Evolutionary conservation across 805 yeast genomes (phyloP).

Genomic region (Saccharomyces eubayanus): DNA sequence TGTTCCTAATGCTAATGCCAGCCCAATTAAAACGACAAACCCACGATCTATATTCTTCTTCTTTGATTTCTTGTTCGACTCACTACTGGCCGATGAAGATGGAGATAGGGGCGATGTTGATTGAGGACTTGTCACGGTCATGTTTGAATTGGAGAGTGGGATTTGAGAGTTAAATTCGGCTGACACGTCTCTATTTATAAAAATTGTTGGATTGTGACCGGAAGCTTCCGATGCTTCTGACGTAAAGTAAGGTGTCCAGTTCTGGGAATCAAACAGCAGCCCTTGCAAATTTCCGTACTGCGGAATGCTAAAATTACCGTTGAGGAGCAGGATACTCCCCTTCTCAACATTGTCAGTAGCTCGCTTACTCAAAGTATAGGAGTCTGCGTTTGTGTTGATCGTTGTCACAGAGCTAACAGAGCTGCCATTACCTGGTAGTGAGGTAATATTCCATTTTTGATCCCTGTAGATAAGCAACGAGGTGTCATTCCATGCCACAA

Average conservation of each 20-base stretch:
- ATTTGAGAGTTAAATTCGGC: constrained; percentile 25
- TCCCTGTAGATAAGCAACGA: constrained; percentile 6
- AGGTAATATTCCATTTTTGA: constrained; percentile 4
- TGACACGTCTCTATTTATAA: constrained; percentile 34
- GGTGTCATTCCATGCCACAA: constrained; percentile 20
- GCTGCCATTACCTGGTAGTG: constrained; percentile 3
- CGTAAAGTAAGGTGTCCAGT: constrained; percentile 23
- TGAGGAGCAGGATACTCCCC: constrained; percentile 19
- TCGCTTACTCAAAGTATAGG: background rate
- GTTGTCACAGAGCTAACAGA: constrained; percentile 2
- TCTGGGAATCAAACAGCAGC: constrained; percentile 15
- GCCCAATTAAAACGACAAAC: constrained; percentile 57
- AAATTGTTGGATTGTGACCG: constrained; percentile 29
- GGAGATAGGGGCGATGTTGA: constrained; percentile 7
- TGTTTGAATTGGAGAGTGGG: constrained; percentile 9
- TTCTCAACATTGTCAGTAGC: background rate
- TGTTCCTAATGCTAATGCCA: constrained; percentile 57
- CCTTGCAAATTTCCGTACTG: constrained; percentile 28
- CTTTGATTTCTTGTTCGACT: background rate
- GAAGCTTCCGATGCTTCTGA: constrained; percentile 9
- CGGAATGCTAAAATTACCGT: constrained; percentile 34
- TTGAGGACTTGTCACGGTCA: constrained; percentile 6
- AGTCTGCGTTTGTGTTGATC: background rate
- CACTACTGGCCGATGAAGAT: constrained; percentile 4
- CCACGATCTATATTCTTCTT: constrained; percentile 37